These are phyloP conservation scores for Clavariopsis aquatica DNA, from an alignment of 495 filamentous ascomycete species.

Conservation along the genomic window DNA sequence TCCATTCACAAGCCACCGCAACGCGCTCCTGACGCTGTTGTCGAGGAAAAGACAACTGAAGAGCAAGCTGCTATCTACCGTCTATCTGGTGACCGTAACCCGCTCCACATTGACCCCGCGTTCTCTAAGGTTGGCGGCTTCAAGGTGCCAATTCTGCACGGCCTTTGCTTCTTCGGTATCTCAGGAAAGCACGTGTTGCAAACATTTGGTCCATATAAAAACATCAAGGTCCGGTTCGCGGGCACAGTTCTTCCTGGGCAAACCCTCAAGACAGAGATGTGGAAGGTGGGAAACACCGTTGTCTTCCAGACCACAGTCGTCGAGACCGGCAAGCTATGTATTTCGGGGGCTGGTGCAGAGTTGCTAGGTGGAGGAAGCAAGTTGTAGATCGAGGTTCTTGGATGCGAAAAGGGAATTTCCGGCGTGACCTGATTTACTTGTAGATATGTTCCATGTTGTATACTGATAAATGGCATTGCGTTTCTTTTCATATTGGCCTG, in stretches of 20 bases:
- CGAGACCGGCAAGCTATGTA: constrained; percentile 93
- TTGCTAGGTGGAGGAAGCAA: constrained; percentile 61
- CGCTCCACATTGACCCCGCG: constrained; percentile 90
- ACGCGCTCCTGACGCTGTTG: constrained; percentile 74
- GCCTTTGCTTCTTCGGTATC: constrained; percentile 92
- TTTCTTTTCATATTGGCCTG: background rate
- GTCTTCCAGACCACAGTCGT: constrained; percentile 92
- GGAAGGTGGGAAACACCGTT: constrained; percentile 88
- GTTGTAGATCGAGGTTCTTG: constrained; percentile 48
- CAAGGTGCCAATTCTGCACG: constrained; percentile 92
- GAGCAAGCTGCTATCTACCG: constrained; percentile 97
- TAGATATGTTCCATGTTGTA: background rate
- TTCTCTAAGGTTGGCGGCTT: constrained; percentile 96
- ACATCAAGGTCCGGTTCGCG: constrained; percentile 95
- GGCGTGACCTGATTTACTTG: background rate
- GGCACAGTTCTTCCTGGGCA: constrained; percentile 91
- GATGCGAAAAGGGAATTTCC: background rate
- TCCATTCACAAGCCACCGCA: constrained; percentile 75
- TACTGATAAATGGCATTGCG: background rate
- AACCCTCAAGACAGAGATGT: constrained; percentile 96
- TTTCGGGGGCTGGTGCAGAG: constrained; percentile 85
- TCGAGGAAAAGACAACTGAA: constrained; percentile 86
- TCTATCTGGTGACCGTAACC: constrained; percentile 89
- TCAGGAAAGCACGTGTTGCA: constrained; percentile 85
- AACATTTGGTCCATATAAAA: constrained; percentile 82